Conservation (phyloP, 257 asterid species). For the Ilex asprella region DNA sequence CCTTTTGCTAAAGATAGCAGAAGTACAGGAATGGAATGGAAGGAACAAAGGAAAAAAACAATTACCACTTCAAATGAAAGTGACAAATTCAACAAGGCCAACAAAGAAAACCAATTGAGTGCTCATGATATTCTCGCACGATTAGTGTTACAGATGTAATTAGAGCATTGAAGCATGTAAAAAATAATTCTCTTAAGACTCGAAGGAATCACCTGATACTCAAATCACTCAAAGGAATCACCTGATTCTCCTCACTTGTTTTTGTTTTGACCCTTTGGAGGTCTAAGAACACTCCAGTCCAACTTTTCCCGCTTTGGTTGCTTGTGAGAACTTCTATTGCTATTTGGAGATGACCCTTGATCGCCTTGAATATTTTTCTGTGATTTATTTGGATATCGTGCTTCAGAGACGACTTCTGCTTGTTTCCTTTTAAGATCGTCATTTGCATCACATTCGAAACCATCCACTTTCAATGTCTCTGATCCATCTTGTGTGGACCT, state of each 20-base stretch:
- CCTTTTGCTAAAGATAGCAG: too few relatives aligned
- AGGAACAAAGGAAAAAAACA: too few relatives aligned
- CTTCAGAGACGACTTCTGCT: slow-evolving; percentile 25
- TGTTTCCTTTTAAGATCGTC: slow-evolving; percentile 57
- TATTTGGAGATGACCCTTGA: slow-evolving; percentile 29
- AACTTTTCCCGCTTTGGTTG: slow-evolving; percentile 53
- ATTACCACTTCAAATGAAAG: too few relatives aligned
- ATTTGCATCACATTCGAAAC: slow-evolving; percentile 19
- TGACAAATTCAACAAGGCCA: too few relatives aligned
- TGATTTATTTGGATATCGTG: slow-evolving; percentile 33
- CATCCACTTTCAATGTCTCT: slow-evolving; percentile 26
- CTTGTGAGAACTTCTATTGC: slow-evolving; percentile 36
- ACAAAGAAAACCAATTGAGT: too few relatives aligned
- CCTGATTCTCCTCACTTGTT: slow-evolving; percentile 24
- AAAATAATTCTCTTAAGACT: too few relatives aligned
- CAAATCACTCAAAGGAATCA: background rate
- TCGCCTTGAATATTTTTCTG: slow-evolving; percentile 24
- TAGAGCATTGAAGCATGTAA: too few relatives aligned
- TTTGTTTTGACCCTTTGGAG: slow-evolving; percentile 20
- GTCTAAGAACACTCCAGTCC: slow-evolving; percentile 78
- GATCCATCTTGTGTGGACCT: slow-evolving; percentile 25
- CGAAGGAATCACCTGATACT: too few relatives aligned
- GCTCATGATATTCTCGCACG: too few relatives aligned
- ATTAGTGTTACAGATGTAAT: too few relatives aligned
- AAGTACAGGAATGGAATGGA: too few relatives aligned